Conservation (phyloP, 2,329 filamentous ascomycete species). For the Aspergillus sp. region DNA sequence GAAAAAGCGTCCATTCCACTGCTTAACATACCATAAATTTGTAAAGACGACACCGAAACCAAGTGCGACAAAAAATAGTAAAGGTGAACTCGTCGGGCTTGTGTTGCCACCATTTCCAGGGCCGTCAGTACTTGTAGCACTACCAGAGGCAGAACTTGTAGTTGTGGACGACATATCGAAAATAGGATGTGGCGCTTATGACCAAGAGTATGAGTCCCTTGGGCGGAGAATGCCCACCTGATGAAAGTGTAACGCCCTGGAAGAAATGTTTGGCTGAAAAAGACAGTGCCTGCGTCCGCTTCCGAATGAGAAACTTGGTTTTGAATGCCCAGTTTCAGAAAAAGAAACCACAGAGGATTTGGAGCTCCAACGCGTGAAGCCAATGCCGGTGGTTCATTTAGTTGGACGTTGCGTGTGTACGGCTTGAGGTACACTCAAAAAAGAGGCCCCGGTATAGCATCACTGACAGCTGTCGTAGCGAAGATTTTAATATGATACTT, state of each 20-base stretch:
- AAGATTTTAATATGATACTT: neutral
- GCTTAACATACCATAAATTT: constrained; percentile 77
- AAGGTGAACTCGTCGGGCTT: constrained; percentile 63
- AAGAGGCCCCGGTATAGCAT: constrained; percentile 7
- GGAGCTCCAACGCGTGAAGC: neutral
- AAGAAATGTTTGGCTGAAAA: too few species aligned
- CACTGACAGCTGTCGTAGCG: constrained; percentile 2
- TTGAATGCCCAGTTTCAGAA: neutral
- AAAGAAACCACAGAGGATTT: neutral
- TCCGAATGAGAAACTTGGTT: too few species aligned
- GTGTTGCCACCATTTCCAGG: constrained; percentile 28
- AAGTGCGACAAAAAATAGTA: constrained; percentile 90
- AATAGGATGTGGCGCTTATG: neutral
- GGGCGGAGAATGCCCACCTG: too few species aligned
- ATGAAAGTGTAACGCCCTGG: too few species aligned
- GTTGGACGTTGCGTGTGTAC: neutral
- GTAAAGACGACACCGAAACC: constrained; percentile 98
- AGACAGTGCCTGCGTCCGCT: too few species aligned
- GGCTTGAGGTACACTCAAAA: constrained; percentile 5
- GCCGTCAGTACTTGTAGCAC: constrained; percentile 21
- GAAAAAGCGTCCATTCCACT: too few species aligned
- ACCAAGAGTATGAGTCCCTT: too few species aligned
- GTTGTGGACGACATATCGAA: constrained; percentile 25
- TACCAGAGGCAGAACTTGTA: constrained; percentile 18
- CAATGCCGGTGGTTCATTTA: neutral